phyloP scores from a whole-genome alignment of 2,329 filamentous ascomycete genomes.

The Xylariomycetidae sp. region DNA sequence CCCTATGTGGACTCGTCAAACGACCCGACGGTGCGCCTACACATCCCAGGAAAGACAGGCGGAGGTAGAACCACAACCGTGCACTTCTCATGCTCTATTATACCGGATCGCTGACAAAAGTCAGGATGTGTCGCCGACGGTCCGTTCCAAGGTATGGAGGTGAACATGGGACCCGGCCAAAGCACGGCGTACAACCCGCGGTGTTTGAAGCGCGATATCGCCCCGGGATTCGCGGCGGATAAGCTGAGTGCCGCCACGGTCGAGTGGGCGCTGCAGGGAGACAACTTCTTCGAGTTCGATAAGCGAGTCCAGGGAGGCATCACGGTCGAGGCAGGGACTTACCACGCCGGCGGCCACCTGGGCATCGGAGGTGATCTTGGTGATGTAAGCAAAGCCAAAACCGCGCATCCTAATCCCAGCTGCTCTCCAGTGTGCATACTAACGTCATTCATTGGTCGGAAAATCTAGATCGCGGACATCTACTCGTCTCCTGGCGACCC shows the following conservation, averaged over 20 bases:
- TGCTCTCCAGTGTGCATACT: no score
- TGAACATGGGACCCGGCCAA: constrained; percentile 25
- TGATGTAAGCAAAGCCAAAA: constrained; percentile 22
- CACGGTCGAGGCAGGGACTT: constrained; percentile 12
- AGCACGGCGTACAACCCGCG: constrained; percentile 23
- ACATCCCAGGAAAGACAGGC: constrained; percentile 21
- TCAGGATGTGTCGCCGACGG: constrained; percentile 23
- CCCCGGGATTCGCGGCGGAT: constrained; percentile 14
- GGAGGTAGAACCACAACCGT: constrained; percentile 20
- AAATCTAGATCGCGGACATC: constrained; percentile 20
- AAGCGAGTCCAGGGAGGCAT: constrained; percentile 21
- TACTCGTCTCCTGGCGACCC: constrained; percentile 25
- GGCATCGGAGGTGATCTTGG: constrained; percentile 26
- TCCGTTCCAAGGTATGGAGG: constrained; percentile 22
- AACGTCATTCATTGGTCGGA: no score
- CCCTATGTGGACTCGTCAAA: constrained; percentile 17
- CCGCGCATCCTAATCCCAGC: no score
- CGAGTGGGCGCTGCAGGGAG: constrained; percentile 11
- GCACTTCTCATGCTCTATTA: background rate
- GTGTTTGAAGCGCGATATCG: constrained; percentile 29
- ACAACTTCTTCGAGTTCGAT: constrained; percentile 23
- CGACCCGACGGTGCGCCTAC: constrained; percentile 8
- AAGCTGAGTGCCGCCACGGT: constrained; percentile 9
- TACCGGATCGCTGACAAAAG: background rate
- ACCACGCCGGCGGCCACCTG: constrained; percentile 24